These are phyloP conservation scores for Geotrichum reessii DNA, from an alignment of 1,139 yeast genomes.

Conservation along the genomic window DNA sequence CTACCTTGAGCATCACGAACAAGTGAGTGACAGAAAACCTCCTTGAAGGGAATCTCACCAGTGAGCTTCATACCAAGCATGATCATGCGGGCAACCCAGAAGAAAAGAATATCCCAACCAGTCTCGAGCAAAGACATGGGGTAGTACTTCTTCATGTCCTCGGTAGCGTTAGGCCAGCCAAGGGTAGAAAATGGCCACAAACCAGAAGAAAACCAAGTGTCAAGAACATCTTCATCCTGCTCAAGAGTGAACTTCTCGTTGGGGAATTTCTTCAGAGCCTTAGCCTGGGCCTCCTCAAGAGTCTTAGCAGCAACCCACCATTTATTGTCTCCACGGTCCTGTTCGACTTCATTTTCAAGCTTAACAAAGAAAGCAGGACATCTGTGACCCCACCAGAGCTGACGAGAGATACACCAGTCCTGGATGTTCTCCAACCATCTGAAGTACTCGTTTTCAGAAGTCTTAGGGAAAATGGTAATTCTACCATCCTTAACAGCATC, in stretches of 20 bases:
- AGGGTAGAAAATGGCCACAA: slow-evolving; percentile 95
- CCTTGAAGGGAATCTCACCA: slow-evolving; percentile 87
- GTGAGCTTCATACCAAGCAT: slow-evolving; percentile 85
- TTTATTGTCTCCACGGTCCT: slow-evolving; percentile 57
- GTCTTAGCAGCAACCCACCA: slow-evolving; percentile 91
- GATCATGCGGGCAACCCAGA: slow-evolving; percentile 98
- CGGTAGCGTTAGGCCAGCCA: slow-evolving; percentile 84
- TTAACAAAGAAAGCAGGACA: slow-evolving; percentile 91
- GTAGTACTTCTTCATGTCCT: slow-evolving; percentile 69
- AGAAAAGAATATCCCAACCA: slow-evolving; percentile 98
- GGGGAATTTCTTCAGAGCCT: slow-evolving; percentile 73
- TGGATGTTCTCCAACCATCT: slow-evolving; percentile 95
- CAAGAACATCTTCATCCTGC: slow-evolving; percentile 97
- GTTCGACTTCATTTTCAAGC: slow-evolving; percentile 38
- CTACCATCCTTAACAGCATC: slow-evolving; percentile 79
- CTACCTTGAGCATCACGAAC: slow-evolving; percentile 99
- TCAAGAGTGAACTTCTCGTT: slow-evolving; percentile 64
- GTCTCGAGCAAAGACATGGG: slow-evolving; percentile 95
- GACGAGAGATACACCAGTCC: slow-evolving; percentile 99
- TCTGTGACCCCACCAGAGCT: slow-evolving; percentile 99
- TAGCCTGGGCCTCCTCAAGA: slow-evolving; percentile 72
- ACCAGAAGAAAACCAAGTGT: slow-evolving; percentile 98
- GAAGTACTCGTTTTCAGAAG: slow-evolving; percentile 89
- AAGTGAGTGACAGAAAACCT: slow-evolving; percentile 96
- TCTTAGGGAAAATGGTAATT: slow-evolving; percentile 75